Evolutionary conservation across 1,284 basidiomycete species (phyloP).

Genomic region (Austroboletus rostrupii): DNA sequence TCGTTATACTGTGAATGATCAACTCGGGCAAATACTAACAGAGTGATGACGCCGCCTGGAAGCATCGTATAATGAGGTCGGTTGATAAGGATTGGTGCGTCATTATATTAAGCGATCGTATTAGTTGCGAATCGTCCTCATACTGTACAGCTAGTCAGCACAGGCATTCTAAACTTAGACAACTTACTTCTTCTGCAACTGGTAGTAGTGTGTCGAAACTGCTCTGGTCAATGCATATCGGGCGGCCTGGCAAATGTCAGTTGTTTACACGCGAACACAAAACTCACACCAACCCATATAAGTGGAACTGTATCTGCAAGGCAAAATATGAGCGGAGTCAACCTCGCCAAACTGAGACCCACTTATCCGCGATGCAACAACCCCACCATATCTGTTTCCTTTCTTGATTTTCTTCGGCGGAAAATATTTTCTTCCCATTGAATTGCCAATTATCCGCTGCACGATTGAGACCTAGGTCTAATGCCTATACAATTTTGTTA

Average conservation of each 20-base stretch:
- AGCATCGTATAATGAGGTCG: conserved; percentile 50
- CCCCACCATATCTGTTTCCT: conserved; percentile 83
- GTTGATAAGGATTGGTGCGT: conserved; percentile 37
- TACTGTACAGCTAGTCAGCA: conserved; percentile 36
- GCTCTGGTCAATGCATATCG: conserved; percentile 65
- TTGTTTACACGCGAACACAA: background rate
- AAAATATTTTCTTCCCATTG: conserved; percentile 62
- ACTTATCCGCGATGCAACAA: conserved; percentile 74
- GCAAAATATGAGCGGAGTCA: conserved; percentile 4
- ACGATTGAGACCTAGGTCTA: conserved; percentile 80
- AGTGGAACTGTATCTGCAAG: conserved; percentile 54
- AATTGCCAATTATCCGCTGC: conserved; percentile 76
- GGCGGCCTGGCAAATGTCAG: conserved; percentile 46
- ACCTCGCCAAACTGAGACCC: conserved; percentile 20
- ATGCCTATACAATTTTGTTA: conserved; percentile 48
- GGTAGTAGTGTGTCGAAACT: conserved; percentile 75
- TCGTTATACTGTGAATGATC: conserved; percentile 3
- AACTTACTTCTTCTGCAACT: conserved; percentile 47
- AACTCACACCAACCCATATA: conserved; percentile 54
- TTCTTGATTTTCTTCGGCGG: conserved; percentile 69
- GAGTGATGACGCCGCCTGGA: conserved; percentile 57
- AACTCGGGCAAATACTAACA: conserved; percentile 39
- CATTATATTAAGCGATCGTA: conserved; percentile 1
- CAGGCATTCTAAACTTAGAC: background rate
- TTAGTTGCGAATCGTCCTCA: conserved; percentile 38